Base-by-base conservation (phyloP, 1,284 basidiomycete genomes). In the Melanopsichium pennsylvanicum region DNA sequence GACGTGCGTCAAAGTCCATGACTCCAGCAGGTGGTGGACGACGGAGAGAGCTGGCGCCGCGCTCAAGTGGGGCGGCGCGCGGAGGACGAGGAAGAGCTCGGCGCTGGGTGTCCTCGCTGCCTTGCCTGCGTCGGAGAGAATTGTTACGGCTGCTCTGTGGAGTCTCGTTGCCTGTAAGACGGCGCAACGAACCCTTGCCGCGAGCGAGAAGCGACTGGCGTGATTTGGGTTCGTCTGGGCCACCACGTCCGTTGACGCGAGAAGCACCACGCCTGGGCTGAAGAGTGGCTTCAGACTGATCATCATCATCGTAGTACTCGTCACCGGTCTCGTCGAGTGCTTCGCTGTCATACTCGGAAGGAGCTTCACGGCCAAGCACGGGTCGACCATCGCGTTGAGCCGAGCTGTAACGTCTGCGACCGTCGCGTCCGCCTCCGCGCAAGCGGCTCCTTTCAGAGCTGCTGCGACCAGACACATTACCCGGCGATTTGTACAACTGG, bases 1-100 rank as follows among this genome's bases (percentile, higher is more conserved):
- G 71, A 10, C 76, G 68, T 11, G 64, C 60, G 13, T 79, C 74
- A 54, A 68, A 72, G 52, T 72, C 60, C 54, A 56, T 52, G 3
- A 56, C 46, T 10, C 58, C 58, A n/a, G 64, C 41, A 29, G 43
- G 37, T 12, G 67, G 58, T 13, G 63, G 48, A 7, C 62, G 56
- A 18, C 63, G 67, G 19, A 44, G 25, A 2, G 54, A 55, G 35
- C 50, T 43, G 13, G 23, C 44, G 5, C 45, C 31, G 25, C 39
- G 48, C 7, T 56, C 56, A 36, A 35, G 15, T 26, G 18, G 12
- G 41, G 27, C 27, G 13, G 27, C 13, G 27, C 8, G 8, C 7
- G 27, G 35, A 23, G 34, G 41, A 34, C 13, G 26, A 13, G 34
- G 35, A 41, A 18, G 29, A 7, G 40, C 46, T 12, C 41, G 19